Evolutionary conservation across 768 basidiomycete genomes (phyloP), one percentile per base, ranked within the genome.

Genomic region (Phlebiopsis gigantea): DNA sequence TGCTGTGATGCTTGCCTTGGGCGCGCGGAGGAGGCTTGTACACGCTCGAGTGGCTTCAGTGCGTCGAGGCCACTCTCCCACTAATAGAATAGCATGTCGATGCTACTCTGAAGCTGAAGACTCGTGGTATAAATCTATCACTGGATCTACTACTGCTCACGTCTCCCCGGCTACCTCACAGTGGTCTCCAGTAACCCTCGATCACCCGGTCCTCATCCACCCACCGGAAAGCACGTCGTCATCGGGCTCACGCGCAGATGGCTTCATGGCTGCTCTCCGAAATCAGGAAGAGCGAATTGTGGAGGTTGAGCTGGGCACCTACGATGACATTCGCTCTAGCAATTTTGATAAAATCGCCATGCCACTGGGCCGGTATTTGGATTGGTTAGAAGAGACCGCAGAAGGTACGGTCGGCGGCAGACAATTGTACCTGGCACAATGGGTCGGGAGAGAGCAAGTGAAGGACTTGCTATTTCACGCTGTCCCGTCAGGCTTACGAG

Each of bases 301-400:
- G 17, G 64, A 67, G 14, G 57, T 67, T 5, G 66, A 67, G 56
- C 48, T 60, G 19, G 66, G 64, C 8, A 55, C 64, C 6, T 65
- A 67, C 30, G 62, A 63, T 50, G 28, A 48, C 48, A 39, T 50
- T 0, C 39, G 21, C 3, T 34, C 31, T 9, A 56, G 29, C 8
- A 39, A 24, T 1, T 63, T 62, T 43, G 53, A 62, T 14, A 57
- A 60, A 5, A 34, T 62, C 29, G 28, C 54, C 6, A 61, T 65
- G 55, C 56, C 48, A 8, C 48, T 67, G 15, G 46, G 60, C 3
- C 46, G 55, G 30, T 65, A 65, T 41, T 46, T 65, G 24, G 59
- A 65, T 22, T 67, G 66, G 66, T 30, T 67, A 14, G 31, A 8
- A 7, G 48, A 46, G 14, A 59, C 55, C 31, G n/a, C 44, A 6